These are phyloP conservation scores for Erysimum pusillum DNA, from an alignment of 441 rosid genomes.

Conservation along the genomic window DNA sequence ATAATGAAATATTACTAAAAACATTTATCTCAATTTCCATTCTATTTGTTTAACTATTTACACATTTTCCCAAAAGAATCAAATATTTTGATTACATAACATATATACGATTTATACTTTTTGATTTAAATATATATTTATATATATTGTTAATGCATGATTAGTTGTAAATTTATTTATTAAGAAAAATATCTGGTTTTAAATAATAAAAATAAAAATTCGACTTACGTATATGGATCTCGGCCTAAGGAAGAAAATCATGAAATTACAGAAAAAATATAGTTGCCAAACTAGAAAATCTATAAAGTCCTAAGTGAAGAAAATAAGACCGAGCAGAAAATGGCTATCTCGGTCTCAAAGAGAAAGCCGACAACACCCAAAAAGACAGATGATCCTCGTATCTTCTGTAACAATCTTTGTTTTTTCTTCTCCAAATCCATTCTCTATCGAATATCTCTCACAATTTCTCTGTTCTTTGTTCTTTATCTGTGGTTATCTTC, in stretches of 20 bases:
- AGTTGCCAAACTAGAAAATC: not conserved
- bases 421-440: slow-evolving; percentile 46
- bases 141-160: too few relatives aligned
- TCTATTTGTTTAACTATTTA: not conserved
- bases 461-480: slow-evolving; percentile 50
- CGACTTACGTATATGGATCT: not conserved
- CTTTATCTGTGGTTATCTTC: slow-evolving; percentile 70
- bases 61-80: not conserved
- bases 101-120: not conserved
- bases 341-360: slow-evolving; percentile 42
- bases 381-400: slow-evolving; percentile 36
- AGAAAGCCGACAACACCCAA: slow-evolving; percentile 54
- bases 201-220: not conserved
- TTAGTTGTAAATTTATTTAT: too few relatives aligned
- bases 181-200: not conserved
- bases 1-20: too few relatives aligned
- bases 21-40: not conserved
- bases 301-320: not conserved
- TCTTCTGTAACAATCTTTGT: slow-evolving; percentile 34
- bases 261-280: not conserved
- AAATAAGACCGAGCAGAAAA: not conserved
- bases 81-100: not conserved
- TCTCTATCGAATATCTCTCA: slow-evolving; percentile 52
- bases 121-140: too few relatives aligned
- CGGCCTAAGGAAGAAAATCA: not conserved